These are phyloP conservation scores for Yamadazyma blattariae DNA, from an alignment of 1,139 yeast species.

Conservation along the genomic window DNA sequence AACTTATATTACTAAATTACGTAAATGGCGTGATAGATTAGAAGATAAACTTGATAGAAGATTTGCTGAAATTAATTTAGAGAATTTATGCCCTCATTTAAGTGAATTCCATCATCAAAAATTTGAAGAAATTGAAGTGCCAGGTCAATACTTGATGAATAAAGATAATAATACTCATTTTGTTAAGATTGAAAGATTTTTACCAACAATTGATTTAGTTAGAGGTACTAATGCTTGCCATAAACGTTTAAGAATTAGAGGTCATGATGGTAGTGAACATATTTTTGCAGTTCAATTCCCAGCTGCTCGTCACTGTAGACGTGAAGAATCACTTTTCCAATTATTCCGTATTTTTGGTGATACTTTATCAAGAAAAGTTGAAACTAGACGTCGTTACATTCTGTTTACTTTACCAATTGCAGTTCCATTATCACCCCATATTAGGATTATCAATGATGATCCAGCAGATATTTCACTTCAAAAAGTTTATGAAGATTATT, in stretches of 20 bases:
- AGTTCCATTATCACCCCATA: constrained; percentile 92
- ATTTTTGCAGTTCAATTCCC: constrained; percentile 97
- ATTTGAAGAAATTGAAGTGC: constrained; percentile 95
- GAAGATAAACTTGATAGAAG: constrained; percentile 90
- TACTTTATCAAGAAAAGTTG: constrained; percentile 75
- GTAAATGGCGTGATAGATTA: constrained; percentile 90
- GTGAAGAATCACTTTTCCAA: constrained; percentile 94
- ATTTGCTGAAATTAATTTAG: constrained; percentile 74
- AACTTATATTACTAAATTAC: constrained; percentile 74
- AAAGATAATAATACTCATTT: constrained; percentile 86
- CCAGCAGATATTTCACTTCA: constrained; percentile 77
- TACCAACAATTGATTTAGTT: constrained; percentile 84
- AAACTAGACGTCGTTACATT: constrained; percentile 81
- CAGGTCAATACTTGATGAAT: constrained; percentile 88
- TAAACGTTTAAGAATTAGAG: constrained; percentile 84
- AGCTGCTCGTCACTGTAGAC: constrained; percentile 94
- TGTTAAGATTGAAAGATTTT: constrained; percentile 86
- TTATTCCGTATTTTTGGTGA: constrained; percentile 85
- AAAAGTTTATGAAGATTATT: constrained; percentile 83
- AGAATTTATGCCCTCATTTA: constrained; percentile 89
- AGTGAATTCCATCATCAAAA: constrained; percentile 98
- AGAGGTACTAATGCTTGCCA: constrained; percentile 93
- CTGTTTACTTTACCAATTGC: constrained; percentile 89
- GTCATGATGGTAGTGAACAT: constrained; percentile 89
- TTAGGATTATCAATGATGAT: constrained; percentile 86